These are phyloP conservation scores for Phaeotremella skinneri DNA, from an alignment of 768 basidiomycete species.

Conservation along the genomic window DNA sequence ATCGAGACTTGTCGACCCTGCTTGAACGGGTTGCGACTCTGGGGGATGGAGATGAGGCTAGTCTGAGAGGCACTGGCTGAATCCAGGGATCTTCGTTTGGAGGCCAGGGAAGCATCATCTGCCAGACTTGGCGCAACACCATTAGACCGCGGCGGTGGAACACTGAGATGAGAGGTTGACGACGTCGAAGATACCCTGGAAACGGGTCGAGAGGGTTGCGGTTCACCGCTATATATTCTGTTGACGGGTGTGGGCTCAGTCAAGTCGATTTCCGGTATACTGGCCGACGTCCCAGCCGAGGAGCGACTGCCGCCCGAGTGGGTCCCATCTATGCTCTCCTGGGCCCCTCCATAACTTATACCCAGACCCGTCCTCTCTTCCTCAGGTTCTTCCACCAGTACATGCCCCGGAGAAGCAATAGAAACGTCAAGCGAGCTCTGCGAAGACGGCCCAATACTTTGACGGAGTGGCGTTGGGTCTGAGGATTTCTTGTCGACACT, in stretches of 20 bases:
- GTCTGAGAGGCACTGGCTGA: slow-evolving; percentile 1
- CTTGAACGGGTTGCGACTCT: background rate
- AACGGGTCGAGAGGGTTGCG: background rate
- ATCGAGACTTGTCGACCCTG: background rate
- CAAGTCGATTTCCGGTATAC: slow-evolving; percentile 1
- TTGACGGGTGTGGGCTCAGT: background rate
- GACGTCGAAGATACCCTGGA: background rate
- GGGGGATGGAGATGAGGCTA: background rate
- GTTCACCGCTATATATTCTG: background rate
- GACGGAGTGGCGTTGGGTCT: slow-evolving; percentile 39
- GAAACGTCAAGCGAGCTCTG: background rate
- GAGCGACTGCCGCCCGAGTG: background rate
- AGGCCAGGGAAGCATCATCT: slow-evolving; percentile 1
- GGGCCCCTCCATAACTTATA: background rate
- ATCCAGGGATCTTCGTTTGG: background rate
- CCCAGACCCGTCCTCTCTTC: background rate
- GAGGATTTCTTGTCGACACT: slow-evolving; percentile 26
- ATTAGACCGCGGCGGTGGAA: background rate
- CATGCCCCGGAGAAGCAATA: slow-evolving; percentile 9
- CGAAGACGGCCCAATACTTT: slow-evolving; percentile 14
- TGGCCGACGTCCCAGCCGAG: background rate
- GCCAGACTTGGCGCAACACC: background rate
- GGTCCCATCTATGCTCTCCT: background rate
- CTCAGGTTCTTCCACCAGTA: slow-evolving; percentile 20
- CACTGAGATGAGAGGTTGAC: background rate